Evolutionary conservation across 495 filamentous ascomycete genomes (phyloP).

Genomic region (Penicillium paxilli): DNA sequence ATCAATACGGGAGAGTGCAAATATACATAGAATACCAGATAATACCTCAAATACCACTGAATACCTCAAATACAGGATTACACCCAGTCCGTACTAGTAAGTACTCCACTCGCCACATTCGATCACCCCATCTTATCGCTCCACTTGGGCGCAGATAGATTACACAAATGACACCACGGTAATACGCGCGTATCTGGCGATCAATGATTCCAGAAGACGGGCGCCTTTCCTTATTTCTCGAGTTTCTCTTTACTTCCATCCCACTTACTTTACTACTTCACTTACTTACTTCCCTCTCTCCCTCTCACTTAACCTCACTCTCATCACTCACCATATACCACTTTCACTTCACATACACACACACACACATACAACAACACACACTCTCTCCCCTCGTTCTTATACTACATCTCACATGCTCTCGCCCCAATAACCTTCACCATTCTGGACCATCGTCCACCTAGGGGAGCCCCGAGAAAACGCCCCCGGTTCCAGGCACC

Average conservation of each 20-base stretch:
- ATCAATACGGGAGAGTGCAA: too few species aligned
- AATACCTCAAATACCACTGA: too few species aligned
- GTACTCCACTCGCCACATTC: background rate
- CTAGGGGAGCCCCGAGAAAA: conserved; percentile 28
- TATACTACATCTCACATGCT: background rate
- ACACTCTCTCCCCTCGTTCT: background rate
- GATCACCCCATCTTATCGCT: conserved; percentile 2
- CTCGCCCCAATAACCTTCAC: conserved; percentile 12
- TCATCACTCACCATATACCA: background rate
- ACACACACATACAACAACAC: background rate
- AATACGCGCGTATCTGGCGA: conserved; percentile 3
- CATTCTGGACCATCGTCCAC: conserved; percentile 24
- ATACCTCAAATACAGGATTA: too few species aligned
- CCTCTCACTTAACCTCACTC: background rate
- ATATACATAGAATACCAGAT: too few species aligned
- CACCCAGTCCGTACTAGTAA: background rate
- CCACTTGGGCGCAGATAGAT: background rate
- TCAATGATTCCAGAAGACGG: conserved; percentile 25
- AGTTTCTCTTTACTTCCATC: background rate
- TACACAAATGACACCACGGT: background rate
- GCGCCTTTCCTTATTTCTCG: background rate
- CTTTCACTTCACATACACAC: background rate
- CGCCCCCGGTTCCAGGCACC: conserved; percentile 21
- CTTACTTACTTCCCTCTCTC: conserved; percentile 4
- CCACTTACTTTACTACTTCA: conserved; percentile 1